phyloP scores from a whole-genome alignment of 345 rosid genomes.

The Mangifera indica region DNA sequence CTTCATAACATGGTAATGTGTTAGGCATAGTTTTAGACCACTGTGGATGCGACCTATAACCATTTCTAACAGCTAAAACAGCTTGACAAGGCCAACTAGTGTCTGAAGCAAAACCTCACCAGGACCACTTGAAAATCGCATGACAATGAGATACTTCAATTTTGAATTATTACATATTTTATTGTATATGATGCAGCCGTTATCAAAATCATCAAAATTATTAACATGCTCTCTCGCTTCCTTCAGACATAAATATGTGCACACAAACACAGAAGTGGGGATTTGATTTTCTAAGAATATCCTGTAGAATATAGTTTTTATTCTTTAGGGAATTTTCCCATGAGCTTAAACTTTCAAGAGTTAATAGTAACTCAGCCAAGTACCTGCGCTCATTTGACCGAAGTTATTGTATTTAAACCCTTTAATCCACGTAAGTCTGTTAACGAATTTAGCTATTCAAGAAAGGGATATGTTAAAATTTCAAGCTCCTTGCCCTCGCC shows the following conservation, averaged over 20 bases:
- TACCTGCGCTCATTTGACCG: not conserved
- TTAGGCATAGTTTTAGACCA: conserved; percentile 11
- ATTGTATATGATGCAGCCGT: not conserved
- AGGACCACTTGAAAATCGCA: conserved; percentile 3
- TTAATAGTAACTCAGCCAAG: not conserved
- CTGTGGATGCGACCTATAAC: conserved; percentile 8
- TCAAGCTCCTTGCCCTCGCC: not conserved
- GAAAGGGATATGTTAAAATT: not conserved
- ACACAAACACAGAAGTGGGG: not conserved
- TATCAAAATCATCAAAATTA: not conserved
- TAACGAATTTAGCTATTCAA: not conserved
- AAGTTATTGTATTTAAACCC: not conserved
- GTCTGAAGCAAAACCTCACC: not conserved
- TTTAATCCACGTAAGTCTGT: not conserved
- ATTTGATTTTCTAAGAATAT: not conserved
- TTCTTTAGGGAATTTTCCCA: not conserved
- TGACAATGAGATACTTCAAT: not conserved
- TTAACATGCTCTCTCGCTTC: not conserved
- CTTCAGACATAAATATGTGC: not conserved
- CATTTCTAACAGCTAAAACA: conserved; percentile 10
- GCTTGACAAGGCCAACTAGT: conserved; percentile 13
- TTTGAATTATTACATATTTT: not conserved
- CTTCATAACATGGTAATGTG: conserved; percentile 10
- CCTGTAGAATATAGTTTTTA: not conserved
- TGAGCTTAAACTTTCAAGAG: not conserved